Evolutionary conservation across 352 stramenopile species (phyloP).

Genomic region (Phytopythium helicoides): DNA sequence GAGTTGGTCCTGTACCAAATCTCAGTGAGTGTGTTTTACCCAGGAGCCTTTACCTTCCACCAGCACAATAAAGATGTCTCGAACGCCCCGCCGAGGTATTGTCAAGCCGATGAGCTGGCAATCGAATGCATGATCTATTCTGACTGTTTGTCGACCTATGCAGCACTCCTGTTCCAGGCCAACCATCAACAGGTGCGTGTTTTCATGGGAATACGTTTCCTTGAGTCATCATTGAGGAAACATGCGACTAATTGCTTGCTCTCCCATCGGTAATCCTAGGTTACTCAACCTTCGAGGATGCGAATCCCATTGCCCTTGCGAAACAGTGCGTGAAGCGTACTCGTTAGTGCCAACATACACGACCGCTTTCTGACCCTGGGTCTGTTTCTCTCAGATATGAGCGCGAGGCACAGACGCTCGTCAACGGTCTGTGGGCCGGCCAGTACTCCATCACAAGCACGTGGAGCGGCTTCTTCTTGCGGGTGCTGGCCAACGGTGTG

Average conservation of each 20-base stretch:
- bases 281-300: constrained; percentile 36
- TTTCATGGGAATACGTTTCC: not conserved
- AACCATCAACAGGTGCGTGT: not conserved
- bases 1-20: constrained; percentile 76
- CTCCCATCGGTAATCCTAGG: no score
- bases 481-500: constrained; percentile 60
- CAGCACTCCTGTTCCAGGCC: constrained; percentile 2
- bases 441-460: constrained; percentile 67
- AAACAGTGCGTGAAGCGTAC: constrained; percentile 1
- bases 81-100: not conserved
- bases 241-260: no score
- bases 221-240: not conserved
- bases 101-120: no score
- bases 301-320: constrained; percentile 1
- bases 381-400: constrained; percentile 24
- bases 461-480: constrained; percentile 41
- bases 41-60: constrained; percentile 51
- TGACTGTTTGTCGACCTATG: not conserved
- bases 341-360: not conserved
- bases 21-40: constrained; percentile 87
- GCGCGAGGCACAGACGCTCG: constrained; percentile 40
- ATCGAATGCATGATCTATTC: not conserved
- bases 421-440: constrained; percentile 54
- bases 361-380: no score
- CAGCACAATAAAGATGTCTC: not conserved